phyloP scores from a whole-genome alignment of 352 stramenopile species.

The Phytophthora agathidicida region DNA sequence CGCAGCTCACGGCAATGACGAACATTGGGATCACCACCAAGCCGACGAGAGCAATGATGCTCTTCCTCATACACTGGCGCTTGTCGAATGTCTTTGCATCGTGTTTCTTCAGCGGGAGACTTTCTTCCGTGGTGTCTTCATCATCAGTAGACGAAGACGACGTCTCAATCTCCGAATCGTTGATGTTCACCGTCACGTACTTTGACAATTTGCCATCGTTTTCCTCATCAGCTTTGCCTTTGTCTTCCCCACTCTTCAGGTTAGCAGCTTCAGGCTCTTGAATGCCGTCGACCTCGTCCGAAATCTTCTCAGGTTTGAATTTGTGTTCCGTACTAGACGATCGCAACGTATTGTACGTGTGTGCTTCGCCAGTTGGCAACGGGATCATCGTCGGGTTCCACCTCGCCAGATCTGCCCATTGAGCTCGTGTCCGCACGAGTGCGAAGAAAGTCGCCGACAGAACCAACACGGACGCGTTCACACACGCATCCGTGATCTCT shows the following conservation, averaged over 20 bases:
- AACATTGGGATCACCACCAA: constrained; percentile 8
- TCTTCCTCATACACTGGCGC: background rate
- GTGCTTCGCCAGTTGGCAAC: background rate
- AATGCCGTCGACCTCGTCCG: background rate
- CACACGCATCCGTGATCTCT: constrained; percentile 5
- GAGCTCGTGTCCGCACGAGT: background rate
- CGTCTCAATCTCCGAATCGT: background rate
- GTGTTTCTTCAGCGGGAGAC: background rate
- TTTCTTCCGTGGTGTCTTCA: background rate
- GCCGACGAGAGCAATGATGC: background rate
- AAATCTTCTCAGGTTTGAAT: background rate
- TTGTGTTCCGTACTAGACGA: background rate
- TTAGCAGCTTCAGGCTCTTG: background rate
- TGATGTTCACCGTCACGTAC: constrained; percentile 1
- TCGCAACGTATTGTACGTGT: background rate
- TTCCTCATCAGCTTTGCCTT: no score
- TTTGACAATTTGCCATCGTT: no score
- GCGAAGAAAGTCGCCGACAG: constrained; percentile 13
- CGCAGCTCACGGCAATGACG: constrained; percentile 5
- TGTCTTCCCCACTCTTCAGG: no score
- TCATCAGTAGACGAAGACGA: background rate
- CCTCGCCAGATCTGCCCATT: constrained; percentile 5
- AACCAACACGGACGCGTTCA: background rate
- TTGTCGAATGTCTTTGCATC: no score
- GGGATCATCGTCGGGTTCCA: constrained; percentile 8